Base-by-base conservation (phyloP, 164 flowering plant species). In the Nelumbo lutea region DNA sequence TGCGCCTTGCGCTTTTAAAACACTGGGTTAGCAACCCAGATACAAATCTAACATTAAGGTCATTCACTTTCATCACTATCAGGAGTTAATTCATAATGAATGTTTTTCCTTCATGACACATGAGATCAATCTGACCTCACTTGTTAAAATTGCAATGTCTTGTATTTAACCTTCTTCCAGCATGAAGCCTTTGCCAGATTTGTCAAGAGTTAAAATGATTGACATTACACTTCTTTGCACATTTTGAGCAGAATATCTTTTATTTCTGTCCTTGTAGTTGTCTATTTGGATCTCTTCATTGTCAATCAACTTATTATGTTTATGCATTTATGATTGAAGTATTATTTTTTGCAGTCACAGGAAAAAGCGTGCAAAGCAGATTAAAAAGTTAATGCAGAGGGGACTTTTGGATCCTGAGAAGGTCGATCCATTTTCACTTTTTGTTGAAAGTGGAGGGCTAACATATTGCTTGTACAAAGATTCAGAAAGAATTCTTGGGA, bases 401-500 rank as follows among this genome's bases (percentile, higher is more conserved):
- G 97, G 97, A 5, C 71, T 82, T 41, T 43, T 92, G 73, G 99
- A 92, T 82, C 94, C 86, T 47, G 96, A 90, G 72, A 86, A 85
- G 77, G 94, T 77, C 68, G 99, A 95, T 75, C 75, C 94, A 53
- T 88, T 88, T 75, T 77, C 85, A 14, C 88, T 95, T 44, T 95
- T 95, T 80, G 61, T 90, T 76, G 96, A 87, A 74, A 89, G 80
- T 65, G 92, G 82, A 40, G 90, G 81, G 27, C 38, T 96, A 64
- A 86, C 89, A 3, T 90, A 89, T 72, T 93, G 99, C 80, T 71
- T 84, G 74, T 96, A 96, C 79, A 90, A 84, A 79, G 96, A 95
- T 77, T 90, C 97, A 2, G 98, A 95, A 72, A 87, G 96, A 70
- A 76, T 93, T 75, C 96, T 96, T 48, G 99, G 99, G 44, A 89